Evolutionary conservation across 305 asterid genomes (phyloP), one percentile per base, ranked within the genome.

Genomic region (Solanum chacoense): DNA sequence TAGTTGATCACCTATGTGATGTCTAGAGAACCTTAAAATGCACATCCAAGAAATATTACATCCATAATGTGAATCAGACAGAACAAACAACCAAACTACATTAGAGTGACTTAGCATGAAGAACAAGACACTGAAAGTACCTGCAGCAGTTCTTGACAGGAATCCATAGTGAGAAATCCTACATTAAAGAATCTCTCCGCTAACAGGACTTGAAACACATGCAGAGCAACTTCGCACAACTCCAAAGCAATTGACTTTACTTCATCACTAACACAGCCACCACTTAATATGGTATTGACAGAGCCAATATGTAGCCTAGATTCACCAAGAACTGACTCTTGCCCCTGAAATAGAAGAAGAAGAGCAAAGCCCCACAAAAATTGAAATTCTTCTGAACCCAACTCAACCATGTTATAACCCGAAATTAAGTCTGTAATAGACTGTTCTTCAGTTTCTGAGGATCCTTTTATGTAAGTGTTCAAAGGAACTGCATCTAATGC

Each of bases 401-500:
- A 87, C 92, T 93, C 98, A 90, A 96, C 97, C 99, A 96, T 96
- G 93, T 93, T 90, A 93, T 94, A 94, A 90, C 96, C 96, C 63
- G 99, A 96, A 85, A 94, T 87, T 88, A 95, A 95, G 90, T 91
- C 91, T 88, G 89, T 91, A 84, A 90, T 90, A 89, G 94, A 89
- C 90, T 81, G 88, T 77, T 91, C 90, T 79, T 91, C 90, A 72
- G 93, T 84, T 90, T 92, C 90, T 81, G 93, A 89, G 89, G 96
- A 91, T 88, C 90, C 95, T 87, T 92, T 92, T 88, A 86, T 67
- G 91, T 84, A 87, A 87, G 92, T 90, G 89, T 91, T 92, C 65
- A 67, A 92, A 84, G 99, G 98, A 88, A 96, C 96, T 55, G 99
- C 99, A 94, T 98, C 99, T 90, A 98, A 93, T 85, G 93, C 96